Percentiles rank a stretch among this genome's conserved stretches.
Evolutionary conservation across 768 basidiomycete species (phyloP).

Genomic region (Pulveroboletus sp.): DNA sequence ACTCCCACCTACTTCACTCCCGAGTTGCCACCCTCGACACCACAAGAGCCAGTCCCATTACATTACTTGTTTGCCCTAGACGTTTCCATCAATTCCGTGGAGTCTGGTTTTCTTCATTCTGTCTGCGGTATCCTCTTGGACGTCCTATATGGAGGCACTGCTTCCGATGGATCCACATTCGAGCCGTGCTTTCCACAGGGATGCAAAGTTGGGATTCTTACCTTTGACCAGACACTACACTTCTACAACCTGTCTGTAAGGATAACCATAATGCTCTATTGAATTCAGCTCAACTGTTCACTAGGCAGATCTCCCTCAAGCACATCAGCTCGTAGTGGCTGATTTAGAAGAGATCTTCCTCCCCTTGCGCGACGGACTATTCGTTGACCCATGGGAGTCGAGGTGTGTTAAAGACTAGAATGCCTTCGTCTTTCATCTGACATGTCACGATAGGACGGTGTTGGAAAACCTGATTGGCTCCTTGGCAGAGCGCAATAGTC

Average conservation of each 20-base stretch:
- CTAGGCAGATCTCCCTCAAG: slow-evolving; percentile 43
- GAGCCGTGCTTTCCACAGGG: slow-evolving; percentile 49
- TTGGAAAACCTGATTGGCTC: slow-evolving; percentile 64
- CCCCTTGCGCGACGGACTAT: slow-evolving; percentile 66
- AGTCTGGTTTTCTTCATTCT: slow-evolving; percentile 63
- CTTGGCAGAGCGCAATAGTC: slow-evolving; percentile 58
- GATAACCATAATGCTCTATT: slow-evolving; percentile 4
- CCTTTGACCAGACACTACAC: slow-evolving; percentile 76
- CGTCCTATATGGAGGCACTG: slow-evolving; percentile 56
- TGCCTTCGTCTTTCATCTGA: slow-evolving; percentile 5
- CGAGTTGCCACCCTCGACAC: slow-evolving; percentile 42
- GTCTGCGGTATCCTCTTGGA: slow-evolving; percentile 60
- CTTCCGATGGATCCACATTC: slow-evolving; percentile 37
- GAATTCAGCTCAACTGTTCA: slow-evolving; percentile 17
- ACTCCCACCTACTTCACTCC: slow-evolving; percentile 49
- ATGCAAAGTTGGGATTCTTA: slow-evolving; percentile 70
- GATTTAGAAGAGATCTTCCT: slow-evolving; percentile 93
- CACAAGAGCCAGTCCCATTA: slow-evolving; percentile 58
- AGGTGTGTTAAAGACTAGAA: slow-evolving; percentile 43
- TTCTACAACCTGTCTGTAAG: slow-evolving; percentile 88
- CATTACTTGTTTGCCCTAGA: slow-evolving; percentile 86
- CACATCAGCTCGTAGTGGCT: slow-evolving; percentile 72
- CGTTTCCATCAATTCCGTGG: slow-evolving; percentile 63
- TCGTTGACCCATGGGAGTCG: slow-evolving; percentile 69
- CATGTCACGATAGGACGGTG: slow-evolving; percentile 38